Evolutionary conservation across 176 grass and related monocot genomes (phyloP).

Genomic region (Avena eriantha): DNA sequence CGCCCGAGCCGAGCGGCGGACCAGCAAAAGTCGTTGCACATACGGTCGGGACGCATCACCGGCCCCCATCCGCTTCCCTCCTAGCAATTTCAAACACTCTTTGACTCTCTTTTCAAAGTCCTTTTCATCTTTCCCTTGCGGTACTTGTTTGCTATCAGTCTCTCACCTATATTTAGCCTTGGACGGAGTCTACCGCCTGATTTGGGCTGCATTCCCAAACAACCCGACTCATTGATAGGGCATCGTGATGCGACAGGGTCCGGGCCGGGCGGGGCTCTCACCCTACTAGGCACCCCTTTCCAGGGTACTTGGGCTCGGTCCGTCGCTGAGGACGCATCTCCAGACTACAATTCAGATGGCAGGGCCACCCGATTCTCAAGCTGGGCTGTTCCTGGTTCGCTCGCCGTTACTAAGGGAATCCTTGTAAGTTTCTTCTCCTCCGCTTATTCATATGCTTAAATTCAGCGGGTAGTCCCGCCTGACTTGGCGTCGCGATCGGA

Average conservation of each 20-base stretch:
- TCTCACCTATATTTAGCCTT: slow-evolving; percentile 65
- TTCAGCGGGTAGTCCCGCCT: too few species aligned
- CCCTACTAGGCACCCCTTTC: too few species aligned
- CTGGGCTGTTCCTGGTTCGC: too few species aligned
- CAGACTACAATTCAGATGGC: too few species aligned
- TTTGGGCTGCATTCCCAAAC: slow-evolving; percentile 65
- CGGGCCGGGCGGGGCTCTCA: too few species aligned
- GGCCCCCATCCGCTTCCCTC: slow-evolving; percentile 76
- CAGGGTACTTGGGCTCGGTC: too few species aligned
- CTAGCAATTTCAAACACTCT: slow-evolving; percentile 73
- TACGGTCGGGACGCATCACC: slow-evolving; percentile 44
- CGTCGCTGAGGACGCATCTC: too few species aligned
- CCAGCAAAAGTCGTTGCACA: not conserved
- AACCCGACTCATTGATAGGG: slow-evolving; percentile 50
- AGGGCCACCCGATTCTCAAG: too few species aligned
- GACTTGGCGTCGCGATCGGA: too few species aligned
- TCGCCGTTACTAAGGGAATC: slow-evolving; percentile 3
- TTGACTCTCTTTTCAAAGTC: slow-evolving; percentile 76
- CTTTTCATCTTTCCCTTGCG: slow-evolving; percentile 63
- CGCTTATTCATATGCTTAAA: too few species aligned
- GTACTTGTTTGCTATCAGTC: slow-evolving; percentile 64
- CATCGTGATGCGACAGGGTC: slow-evolving; percentile 60
- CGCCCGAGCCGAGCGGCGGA: slow-evolving; percentile 12
- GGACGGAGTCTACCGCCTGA: slow-evolving; percentile 47
- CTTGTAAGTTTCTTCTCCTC: slow-evolving; percentile 11